Base-by-base conservation (phyloP, 805 yeast genomes). In the Kodamaea kakaduensis region DNA sequence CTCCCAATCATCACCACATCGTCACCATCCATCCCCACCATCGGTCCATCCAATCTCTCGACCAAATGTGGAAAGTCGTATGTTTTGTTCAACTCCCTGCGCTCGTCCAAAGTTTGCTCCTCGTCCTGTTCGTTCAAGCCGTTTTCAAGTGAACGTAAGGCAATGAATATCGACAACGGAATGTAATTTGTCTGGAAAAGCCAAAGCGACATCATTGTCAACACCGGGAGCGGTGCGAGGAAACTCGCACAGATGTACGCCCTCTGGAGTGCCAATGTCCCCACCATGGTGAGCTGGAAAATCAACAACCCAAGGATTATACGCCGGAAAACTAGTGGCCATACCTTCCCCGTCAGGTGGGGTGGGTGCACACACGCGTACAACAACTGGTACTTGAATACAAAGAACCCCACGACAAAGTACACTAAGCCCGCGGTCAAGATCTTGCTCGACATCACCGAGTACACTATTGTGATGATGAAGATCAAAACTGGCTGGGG, bases 311-410 rank as follows among this genome's bases (percentile, higher is more conserved):
- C 97, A 39, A 87, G 54, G 37, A 84, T 77, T 1, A 89, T 77
- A 46, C 98, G 71, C 48, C 95, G 71, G 51, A 84, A 83, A 2
- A 90, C 80, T 32, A 88, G 66, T 0, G 96, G 95, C 97, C 97
- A 90, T 1, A 90, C 94, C 53, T 84, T 84, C 1, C 97, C 98
- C 0, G 96, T 93, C 0, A 96, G 88, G 60, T 93, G 97, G 24
- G 94, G 96, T 7, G 95, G 89, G 57, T 93, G 97, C 20, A 87
- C 88, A 65, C 93, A 82, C 0, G 96, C 83, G 56, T 86, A 90
- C 45, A 93, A 66, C 41, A 90, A 67, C 58, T 88, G 96, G 56
- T 89, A 90, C 60, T 90, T 90, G 71, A 80, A 87, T 6, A 89
- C 95, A 54, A 79, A 81, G 57, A 78, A 90, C 0, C 97, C 97